Conservation (phyloP, 2,329 filamentous ascomycete species). For the Xylaria sp. region DNA sequence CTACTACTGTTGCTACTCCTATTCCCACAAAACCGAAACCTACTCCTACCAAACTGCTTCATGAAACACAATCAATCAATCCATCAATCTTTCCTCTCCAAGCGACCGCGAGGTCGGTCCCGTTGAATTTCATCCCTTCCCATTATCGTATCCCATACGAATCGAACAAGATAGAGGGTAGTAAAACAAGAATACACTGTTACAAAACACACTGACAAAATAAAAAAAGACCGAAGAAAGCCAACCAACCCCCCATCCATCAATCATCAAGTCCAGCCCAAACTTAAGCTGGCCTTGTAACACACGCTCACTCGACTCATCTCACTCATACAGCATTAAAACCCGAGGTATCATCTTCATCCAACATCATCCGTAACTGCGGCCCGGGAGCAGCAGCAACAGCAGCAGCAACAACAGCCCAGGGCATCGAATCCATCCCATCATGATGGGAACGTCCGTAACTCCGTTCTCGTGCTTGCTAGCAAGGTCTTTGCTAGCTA, state of each 20-base stretch:
- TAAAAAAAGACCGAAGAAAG: too few relatives aligned
- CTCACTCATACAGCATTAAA: conserved; percentile 4
- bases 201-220: neutral
- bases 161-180: neutral
- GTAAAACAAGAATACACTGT: neutral
- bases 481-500: too few relatives aligned
- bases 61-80: too few relatives aligned
- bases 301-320: conserved; percentile 9
- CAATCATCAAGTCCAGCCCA: conserved; percentile 1
- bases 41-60: too few relatives aligned
- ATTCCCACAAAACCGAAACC: neutral
- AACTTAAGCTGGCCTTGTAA: neutral
- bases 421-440: conserved; percentile 2
- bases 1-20: neutral
- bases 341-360: conserved; percentile 1
- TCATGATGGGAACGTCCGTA: too few relatives aligned
- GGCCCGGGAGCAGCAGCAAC: too few relatives aligned
- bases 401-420: too few relatives aligned
- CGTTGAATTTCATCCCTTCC: neutral
- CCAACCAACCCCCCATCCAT: neutral
- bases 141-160: neutral
- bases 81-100: too few relatives aligned
- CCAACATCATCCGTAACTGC: neutral
- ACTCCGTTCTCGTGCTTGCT: too few relatives aligned
- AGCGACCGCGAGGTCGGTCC: too few relatives aligned